Evolutionary conservation across 768 basidiomycete genomes (phyloP), one percentile per base, ranked within the genome.

Genomic region (Boletus subcaerulescens): DNA sequence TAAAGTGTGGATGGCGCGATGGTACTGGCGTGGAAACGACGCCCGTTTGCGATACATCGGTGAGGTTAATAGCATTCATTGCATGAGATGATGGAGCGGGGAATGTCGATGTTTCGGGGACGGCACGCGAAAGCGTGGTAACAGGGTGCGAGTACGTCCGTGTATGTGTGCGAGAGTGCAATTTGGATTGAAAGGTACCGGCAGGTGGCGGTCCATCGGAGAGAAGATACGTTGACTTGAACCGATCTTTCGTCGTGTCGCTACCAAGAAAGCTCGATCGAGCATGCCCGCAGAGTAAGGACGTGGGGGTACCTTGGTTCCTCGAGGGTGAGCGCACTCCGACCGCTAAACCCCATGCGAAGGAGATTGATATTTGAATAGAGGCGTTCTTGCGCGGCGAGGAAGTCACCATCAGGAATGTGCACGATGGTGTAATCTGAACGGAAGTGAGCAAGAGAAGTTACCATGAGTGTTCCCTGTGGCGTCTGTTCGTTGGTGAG

Each of bases 361-460:
- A 91, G 77, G 20, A 93, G 77, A 68, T 88, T 87, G 61, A 93
- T 89, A 64, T 93, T 93, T 48, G 85, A 78, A 69, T 88, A 90
- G 31, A 93, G 80, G 59, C 82, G 83, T 53, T 88, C 82, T 56
- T 79, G 80, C 32, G 78, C 76, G 38, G 79, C 77, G 18, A 80
- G 76, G 70, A 85, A 89, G 68, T 86, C 76, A 13, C 71, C 91
- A 43, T 77, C 72, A 0, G 89, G 89, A 49, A 93, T 83, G 55
- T 81, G 85, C 32, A 93, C 87, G 56, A 93, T 91, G 52, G 89
- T 89, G 67, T 84, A 89, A 75, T 93, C 91, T 2, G 90, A 91
- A 52, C 88, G 88, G 67, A 93, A 93, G 74, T 89, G 86, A 42
- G 89, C 88, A 26, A 93, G 81, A 12, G 90, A 92, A 26, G 91